Conservation (phyloP, 352 stramenopile genomes). For the Pythium dissotocum region DNA sequence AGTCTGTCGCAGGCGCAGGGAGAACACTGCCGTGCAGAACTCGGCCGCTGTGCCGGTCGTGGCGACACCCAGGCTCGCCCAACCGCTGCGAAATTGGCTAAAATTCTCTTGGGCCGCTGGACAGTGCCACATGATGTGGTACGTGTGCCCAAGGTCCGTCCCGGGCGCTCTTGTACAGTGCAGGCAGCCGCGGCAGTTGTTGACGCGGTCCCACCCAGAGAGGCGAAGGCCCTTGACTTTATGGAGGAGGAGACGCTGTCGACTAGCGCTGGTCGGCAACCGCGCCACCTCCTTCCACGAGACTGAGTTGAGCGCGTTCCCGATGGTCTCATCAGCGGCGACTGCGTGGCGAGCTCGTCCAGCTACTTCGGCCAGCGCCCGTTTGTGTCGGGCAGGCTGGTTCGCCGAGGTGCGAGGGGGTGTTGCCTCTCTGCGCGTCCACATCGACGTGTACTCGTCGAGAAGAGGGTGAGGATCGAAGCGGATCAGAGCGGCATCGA, state of each 20-base stretch:
- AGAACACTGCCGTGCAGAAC: background rate
- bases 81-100: background rate
- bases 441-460: background rate
- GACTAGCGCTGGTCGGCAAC: background rate
- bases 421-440: background rate
- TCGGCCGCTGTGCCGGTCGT: background rate
- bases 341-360: background rate
- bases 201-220: background rate
- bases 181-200: background rate
- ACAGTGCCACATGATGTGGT: constrained; percentile 7
- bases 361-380: background rate
- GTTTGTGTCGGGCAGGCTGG: no score
- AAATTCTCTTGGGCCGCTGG: background rate
- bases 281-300: background rate
- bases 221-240: constrained; percentile 3
- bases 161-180: no score
- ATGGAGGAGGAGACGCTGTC: constrained; percentile 1
- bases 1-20: background rate
- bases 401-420: background rate
- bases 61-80: background rate
- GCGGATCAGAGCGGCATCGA: background rate
- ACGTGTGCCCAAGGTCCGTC: no score
- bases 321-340: background rate
- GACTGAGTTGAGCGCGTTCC: background rate
- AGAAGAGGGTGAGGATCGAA: constrained; percentile 4